Base-by-base conservation (phyloP, 1,284 basidiomycete species). In the Ceratobasidium papillatum region DNA sequence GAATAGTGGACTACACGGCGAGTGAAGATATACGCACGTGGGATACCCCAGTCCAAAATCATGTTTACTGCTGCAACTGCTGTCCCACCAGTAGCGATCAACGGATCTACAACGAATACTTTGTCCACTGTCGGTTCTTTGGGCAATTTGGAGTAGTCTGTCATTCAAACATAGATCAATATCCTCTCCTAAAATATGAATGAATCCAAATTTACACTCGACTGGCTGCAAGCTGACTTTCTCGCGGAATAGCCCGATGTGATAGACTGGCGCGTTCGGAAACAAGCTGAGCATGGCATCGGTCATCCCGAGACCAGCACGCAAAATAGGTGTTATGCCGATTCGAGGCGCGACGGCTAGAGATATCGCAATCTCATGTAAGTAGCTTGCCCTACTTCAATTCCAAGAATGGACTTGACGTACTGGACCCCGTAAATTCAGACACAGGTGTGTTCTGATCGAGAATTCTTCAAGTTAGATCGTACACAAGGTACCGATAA, bases 11-110 rank as follows among this genome's bases (percentile, higher is more conserved):
- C 17, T 45, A 22, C 27, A 74, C 78, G 19, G 19, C 30, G 25
- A 47, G 22, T 47, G 49, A 51, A 68, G 41, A 34, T n/a, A 59
- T 41, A 82, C 87, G 77, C 77, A 91, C 91, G 78, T 25, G 89
- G 83, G 76, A 96, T 86, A 30, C 95, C 94, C 94, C 94, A 96
- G 74, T 96, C 95, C 7, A 86, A 79, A 59, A 96, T 85, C 94
- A 96, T 96, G 66, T 87, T 81, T 74, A 97, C 81, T 1, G 95
- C 95, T 17, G 95, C 95, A 75, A 90, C 87, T 4, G 93, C 94
- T 2, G 96, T 98, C n/a, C 94, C 94, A 76, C 96, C 96, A 0
- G 96, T 98, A 0, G 96, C 96, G 79, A 98, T 92, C 52, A 98
- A 84, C 2, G 96, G 94, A 79, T 99, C 96, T 51, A 98, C 86